These are phyloP conservation scores for Neophaeococcomyces mojaviensis DNA, from an alignment of 2,329 filamentous ascomycete species.

Conservation along the genomic window DNA sequence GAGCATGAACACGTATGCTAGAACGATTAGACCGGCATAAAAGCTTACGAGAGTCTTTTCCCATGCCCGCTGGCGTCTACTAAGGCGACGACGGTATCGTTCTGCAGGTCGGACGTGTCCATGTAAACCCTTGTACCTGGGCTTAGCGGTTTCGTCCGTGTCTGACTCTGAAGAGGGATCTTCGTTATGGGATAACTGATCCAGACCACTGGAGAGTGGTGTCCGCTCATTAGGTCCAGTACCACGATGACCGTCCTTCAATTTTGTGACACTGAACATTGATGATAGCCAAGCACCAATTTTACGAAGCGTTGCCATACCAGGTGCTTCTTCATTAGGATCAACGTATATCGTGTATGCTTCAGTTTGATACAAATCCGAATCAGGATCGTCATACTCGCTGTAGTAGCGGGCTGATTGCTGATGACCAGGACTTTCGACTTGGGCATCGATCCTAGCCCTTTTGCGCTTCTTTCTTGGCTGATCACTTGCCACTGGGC, in stretches of 20 bases:
- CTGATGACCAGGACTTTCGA: slow-evolving; percentile 15
- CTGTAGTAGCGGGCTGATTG: slow-evolving; percentile 59
- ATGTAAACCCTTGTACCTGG: slow-evolving; percentile 3
- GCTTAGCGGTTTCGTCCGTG: slow-evolving; percentile 7
- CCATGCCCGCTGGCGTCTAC: slow-evolving; percentile 35
- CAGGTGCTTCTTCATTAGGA: slow-evolving; percentile 60
- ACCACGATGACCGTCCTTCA: slow-evolving; percentile 8
- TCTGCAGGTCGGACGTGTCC: slow-evolving; percentile 5
- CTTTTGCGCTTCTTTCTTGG: slow-evolving; percentile 13
- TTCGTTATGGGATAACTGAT: slow-evolving; percentile 5
- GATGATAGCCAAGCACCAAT: slow-evolving; percentile 25
- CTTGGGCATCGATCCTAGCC: slow-evolving; percentile 17
- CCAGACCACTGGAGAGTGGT: neutral
- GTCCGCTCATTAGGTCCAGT: slow-evolving; percentile 2
- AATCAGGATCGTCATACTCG: slow-evolving; percentile 74
- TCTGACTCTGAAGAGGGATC: slow-evolving; percentile 18
- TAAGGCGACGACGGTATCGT: slow-evolving; percentile 10
- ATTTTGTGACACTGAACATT: neutral
- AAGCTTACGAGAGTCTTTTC: slow-evolving; percentile 51
- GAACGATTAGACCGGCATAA: slow-evolving; percentile 48
- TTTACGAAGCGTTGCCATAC: slow-evolving; percentile 52
- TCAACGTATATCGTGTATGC: slow-evolving; percentile 69
- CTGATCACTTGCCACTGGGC: neutral
- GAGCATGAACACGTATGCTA: slow-evolving; percentile 56
- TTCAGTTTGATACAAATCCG: slow-evolving; percentile 49